A percentile compares a stretch with the other conserved stretches of the same genome.
phyloP scores from a whole-genome alignment of 2,329 filamentous ascomycete genomes.

The Falciphora oryzae region DNA sequence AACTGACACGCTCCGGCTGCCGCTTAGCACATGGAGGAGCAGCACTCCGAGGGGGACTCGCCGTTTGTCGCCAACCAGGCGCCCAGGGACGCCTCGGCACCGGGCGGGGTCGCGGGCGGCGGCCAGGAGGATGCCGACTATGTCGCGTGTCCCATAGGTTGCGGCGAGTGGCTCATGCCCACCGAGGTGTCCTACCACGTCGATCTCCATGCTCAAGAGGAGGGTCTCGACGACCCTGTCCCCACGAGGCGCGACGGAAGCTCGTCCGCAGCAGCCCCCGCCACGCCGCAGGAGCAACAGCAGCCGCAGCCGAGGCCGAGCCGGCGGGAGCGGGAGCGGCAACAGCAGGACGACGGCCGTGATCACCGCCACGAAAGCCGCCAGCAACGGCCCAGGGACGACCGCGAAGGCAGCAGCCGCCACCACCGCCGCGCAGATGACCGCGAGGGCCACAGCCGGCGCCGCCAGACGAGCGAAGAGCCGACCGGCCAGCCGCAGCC shows the following conservation, averaged over 20 bases:
- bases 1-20: conserved; percentile 5
- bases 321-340: not conserved
- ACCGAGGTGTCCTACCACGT: conserved; percentile 52
- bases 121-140: conserved; percentile 32
- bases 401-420: not conserved
- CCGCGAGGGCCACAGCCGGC: not conserved
- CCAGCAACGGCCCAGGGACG: not conserved
- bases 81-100: conserved; percentile 1
- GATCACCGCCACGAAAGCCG: too few relatives aligned
- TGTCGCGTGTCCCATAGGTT: conserved; percentile 49
- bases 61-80: conserved; percentile 12
- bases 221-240: conserved; percentile 3
- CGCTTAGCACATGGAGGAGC: conserved; percentile 26
- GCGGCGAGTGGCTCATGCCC: conserved; percentile 50
- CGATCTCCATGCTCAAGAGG: conserved; percentile 45
- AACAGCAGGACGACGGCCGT: not conserved
- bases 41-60: conserved; percentile 12
- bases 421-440: not conserved
- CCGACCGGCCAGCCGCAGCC: not conserved
- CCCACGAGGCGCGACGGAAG: not conserved
- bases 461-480: not conserved
- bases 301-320: not conserved
- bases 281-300: not conserved
- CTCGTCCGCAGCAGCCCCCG: conserved; percentile 11
- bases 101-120: conserved; percentile 18